Percentiles rank a stretch among this genome's conserved stretches.
Evolutionary conservation across 169 alveolate species (phyloP).

Genomic region (Plasmodium gonderi): DNA sequence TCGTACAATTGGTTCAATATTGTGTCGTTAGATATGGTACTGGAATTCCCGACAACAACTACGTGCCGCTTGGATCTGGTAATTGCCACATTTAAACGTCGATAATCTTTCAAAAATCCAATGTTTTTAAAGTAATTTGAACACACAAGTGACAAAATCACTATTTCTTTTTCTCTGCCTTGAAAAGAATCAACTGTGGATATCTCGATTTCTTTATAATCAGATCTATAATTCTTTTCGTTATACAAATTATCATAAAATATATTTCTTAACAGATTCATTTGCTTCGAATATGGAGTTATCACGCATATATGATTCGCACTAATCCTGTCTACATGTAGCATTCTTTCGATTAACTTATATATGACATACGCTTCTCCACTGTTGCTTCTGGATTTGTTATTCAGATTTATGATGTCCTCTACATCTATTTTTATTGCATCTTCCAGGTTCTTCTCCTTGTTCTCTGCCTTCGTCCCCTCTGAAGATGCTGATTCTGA

Average conservation of each 20-base stretch:
- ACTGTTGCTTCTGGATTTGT: slow-evolving; percentile 56
- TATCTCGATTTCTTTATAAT: slow-evolving; percentile 27
- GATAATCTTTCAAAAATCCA: slow-evolving; percentile 85
- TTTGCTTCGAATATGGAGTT: slow-evolving; percentile 67
- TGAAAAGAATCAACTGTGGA: slow-evolving; percentile 76
- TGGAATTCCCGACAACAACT: slow-evolving; percentile 85
- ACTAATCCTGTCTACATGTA: slow-evolving; percentile 6
- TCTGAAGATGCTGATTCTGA: neutral
- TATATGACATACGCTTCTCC: slow-evolving; percentile 72
- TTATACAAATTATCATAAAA: slow-evolving; percentile 34
- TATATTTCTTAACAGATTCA: slow-evolving; percentile 35
- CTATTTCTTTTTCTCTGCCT: slow-evolving; percentile 76
- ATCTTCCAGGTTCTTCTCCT: slow-evolving; percentile 5
- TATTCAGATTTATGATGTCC: slow-evolving; percentile 40
- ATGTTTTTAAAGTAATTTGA: slow-evolving; percentile 76
- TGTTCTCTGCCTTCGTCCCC: neutral
- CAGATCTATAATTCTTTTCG: slow-evolving; percentile 7
- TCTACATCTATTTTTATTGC: slow-evolving; percentile 43
- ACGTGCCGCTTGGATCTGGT: slow-evolving; percentile 88
- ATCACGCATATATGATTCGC: slow-evolving; percentile 49
- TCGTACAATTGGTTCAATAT: slow-evolving; percentile 56
- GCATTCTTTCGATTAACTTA: slow-evolving; percentile 40
- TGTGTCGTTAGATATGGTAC: slow-evolving; percentile 73
- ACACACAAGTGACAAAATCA: slow-evolving; percentile 67
- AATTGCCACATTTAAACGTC: slow-evolving; percentile 91